Conservation (phyloP, 1,284 basidiomycete genomes). For the Tilletia caries region DNA sequence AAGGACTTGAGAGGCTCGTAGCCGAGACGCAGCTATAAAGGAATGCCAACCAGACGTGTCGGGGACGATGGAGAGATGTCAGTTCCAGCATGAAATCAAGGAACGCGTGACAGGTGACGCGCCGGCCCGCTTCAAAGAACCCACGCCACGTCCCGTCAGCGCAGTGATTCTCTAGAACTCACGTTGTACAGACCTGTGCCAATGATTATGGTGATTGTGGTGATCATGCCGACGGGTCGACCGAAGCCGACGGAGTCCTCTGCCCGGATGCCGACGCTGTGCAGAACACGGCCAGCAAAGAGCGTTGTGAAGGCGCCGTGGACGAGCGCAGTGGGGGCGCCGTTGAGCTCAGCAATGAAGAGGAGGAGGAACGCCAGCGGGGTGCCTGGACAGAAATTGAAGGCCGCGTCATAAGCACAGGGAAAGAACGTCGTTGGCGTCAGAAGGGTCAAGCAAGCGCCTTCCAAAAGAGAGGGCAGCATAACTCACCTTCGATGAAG, state of each 20-base stretch:
- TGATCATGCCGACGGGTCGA: constrained; percentile 35
- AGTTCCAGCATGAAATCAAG: too few species aligned
- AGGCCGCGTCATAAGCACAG: neutral
- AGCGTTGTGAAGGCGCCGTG: constrained; percentile 50
- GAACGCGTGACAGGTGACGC: too few species aligned
- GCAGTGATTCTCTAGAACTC: too few species aligned
- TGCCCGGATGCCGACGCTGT: constrained; percentile 38
- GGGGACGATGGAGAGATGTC: too few species aligned
- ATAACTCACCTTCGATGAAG: constrained; percentile 35
- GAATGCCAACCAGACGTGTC: too few species aligned
- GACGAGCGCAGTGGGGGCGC: constrained; percentile 50
- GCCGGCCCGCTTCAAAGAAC: too few species aligned
- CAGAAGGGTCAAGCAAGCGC: neutral
- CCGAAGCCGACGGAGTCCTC: constrained; percentile 23
- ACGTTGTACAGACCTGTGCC: constrained; percentile 50
- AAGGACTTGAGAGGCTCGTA: constrained; percentile 53
- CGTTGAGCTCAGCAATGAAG: constrained; percentile 54
- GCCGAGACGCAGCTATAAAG: constrained; percentile 42
- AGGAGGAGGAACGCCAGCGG: constrained; percentile 50
- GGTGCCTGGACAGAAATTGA: constrained; percentile 17
- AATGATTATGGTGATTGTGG: constrained; percentile 38
- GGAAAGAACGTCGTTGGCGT: neutral
- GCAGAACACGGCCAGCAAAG: constrained; percentile 43
- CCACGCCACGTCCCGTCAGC: too few species aligned
- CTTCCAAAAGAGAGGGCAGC: too few species aligned